Base-by-base conservation (phyloP, 805 yeast species). In the Metahyphopichia silvanorum region DNA sequence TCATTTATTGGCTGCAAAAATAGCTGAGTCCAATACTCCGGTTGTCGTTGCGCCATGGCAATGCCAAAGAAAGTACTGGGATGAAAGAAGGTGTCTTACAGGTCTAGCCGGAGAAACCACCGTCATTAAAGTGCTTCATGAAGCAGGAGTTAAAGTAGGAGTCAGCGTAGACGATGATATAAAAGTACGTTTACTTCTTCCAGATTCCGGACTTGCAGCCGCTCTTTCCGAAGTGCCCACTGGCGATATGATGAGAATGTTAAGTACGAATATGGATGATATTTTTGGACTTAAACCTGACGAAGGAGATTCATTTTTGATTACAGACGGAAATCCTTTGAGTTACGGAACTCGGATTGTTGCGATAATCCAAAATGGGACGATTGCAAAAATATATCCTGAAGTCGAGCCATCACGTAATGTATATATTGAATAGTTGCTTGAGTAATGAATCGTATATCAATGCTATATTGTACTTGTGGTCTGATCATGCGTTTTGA, bases 11-110 rank as follows among this genome's bases (percentile, higher is more conserved):
- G 35, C 35, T 7, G 18, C 10, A 12, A 15, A 26, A 15, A n/a
- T 32, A 6, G 25, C 35, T 11, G 27, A 5, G 6, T 21, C 25
- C 16, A 13, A 27, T 17, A 22, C 27, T 5, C 31, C 35, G 10
- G 35, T 32, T 20, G 35, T 32, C 15, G 30, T 32, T 5, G 16
- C 35, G 6, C 25, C 25, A 9, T 32, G 35, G 35, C 31, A 27
- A n/a, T 32, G 35, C 25, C 35, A 32, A 22, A 20, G 35, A 13
- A 26, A 19, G 20, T 32, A 24, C 27, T 32, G 35, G 35, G 35
- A 32, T 15, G 35, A 32, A 21, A 13, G 31, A 16, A 19, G 35
- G 21, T 32, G 35, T 22, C 17, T 32, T 11, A 26, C 25, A 12
- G 35, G 35, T 4, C 18, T 32, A 4, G 35, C 21, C 7, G 35